Evolutionary conservation across 805 yeast genomes (phyloP).

Genomic region (Barnettozyma wickerhamii): DNA sequence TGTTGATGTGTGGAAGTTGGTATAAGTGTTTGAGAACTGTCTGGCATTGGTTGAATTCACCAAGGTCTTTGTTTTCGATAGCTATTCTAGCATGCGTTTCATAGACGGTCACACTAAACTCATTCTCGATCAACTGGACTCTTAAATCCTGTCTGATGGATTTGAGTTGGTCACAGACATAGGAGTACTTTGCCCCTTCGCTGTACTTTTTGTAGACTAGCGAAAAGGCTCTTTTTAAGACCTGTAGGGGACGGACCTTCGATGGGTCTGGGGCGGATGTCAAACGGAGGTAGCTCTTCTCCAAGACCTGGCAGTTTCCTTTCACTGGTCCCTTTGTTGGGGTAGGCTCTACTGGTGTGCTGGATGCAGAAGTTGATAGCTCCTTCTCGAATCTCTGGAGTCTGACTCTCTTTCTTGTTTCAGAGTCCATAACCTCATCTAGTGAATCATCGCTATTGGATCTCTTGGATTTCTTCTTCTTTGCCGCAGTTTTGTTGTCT

Average conservation of each 20-base stretch:
- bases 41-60: slow-evolving; percentile 95
- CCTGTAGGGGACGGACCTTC: slow-evolving; percentile 66
- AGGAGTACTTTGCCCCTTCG: slow-evolving; percentile 56
- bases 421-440: slow-evolving; percentile 20
- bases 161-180: slow-evolving; percentile 85
- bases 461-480: neutral
- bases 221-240: slow-evolving; percentile 55
- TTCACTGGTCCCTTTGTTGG: slow-evolving; percentile 37
- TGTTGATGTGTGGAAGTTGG: slow-evolving; percentile 33
- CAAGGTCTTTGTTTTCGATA: slow-evolving; percentile 75
- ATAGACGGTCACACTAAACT: slow-evolving; percentile 74
- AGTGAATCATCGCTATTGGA: slow-evolving; percentile 4
- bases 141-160: slow-evolving; percentile 90
- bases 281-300: slow-evolving; percentile 75
- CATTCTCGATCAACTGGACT: slow-evolving; percentile 80
- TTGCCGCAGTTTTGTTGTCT: neutral
- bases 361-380: slow-evolving; percentile 11
- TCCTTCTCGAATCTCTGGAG: slow-evolving; percentile 33
- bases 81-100: slow-evolving; percentile 88
- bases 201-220: slow-evolving; percentile 49
- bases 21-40: slow-evolving; percentile 69
- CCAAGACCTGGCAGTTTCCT: slow-evolving; percentile 65
- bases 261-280: slow-evolving; percentile 92
- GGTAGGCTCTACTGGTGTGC: slow-evolving; percentile 22
- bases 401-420: slow-evolving; percentile 29